These are phyloP conservation scores for Diutina siamensis DNA, from an alignment of 1,139 yeast species.

Conservation along the genomic window DNA sequence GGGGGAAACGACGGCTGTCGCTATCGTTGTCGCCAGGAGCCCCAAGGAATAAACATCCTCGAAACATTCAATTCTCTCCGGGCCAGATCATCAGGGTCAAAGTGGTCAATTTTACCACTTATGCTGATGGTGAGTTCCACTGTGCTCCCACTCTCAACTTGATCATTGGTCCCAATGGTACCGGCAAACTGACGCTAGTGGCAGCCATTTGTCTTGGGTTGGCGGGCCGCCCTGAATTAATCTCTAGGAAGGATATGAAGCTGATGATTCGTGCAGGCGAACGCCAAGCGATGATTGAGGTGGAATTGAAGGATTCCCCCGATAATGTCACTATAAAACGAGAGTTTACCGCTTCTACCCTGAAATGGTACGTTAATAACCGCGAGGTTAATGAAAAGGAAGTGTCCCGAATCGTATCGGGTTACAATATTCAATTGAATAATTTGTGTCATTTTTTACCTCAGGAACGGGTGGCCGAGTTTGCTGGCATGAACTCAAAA, in stretches of 20 bases:
- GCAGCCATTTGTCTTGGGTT: slow-evolving; percentile 89
- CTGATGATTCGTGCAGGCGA: slow-evolving; percentile 75
- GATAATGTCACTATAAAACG: slow-evolving; percentile 26
- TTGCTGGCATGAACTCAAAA: slow-evolving; percentile 74
- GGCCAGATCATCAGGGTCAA: slow-evolving; percentile 65
- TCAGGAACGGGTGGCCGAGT: slow-evolving; percentile 90
- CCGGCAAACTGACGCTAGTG: slow-evolving; percentile 90
- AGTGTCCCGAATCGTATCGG: slow-evolving; percentile 34
- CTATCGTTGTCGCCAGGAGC: too few species aligned
- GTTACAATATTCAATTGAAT: slow-evolving; percentile 71
- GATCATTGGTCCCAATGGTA: slow-evolving; percentile 96
- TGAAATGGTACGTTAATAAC: slow-evolving; percentile 53
- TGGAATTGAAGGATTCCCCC: slow-evolving; percentile 43
- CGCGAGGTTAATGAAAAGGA: slow-evolving; percentile 27
- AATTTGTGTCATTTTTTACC: slow-evolving; percentile 92
- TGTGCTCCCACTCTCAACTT: slow-evolving; percentile 80
- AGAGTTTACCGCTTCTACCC: slow-evolving; percentile 22
- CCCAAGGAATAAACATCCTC: neutral
- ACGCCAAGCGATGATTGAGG: slow-evolving; percentile 43
- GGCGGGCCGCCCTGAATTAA: slow-evolving; percentile 66
- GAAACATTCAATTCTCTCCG: slow-evolving; percentile 19
- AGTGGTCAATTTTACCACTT: slow-evolving; percentile 74
- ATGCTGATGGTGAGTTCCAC: slow-evolving; percentile 61
- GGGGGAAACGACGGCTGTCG: too few species aligned
- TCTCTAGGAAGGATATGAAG: slow-evolving; percentile 66